Conservation (phyloP, 805 yeast species). For the Saccharomycopsis sp. region DNA sequence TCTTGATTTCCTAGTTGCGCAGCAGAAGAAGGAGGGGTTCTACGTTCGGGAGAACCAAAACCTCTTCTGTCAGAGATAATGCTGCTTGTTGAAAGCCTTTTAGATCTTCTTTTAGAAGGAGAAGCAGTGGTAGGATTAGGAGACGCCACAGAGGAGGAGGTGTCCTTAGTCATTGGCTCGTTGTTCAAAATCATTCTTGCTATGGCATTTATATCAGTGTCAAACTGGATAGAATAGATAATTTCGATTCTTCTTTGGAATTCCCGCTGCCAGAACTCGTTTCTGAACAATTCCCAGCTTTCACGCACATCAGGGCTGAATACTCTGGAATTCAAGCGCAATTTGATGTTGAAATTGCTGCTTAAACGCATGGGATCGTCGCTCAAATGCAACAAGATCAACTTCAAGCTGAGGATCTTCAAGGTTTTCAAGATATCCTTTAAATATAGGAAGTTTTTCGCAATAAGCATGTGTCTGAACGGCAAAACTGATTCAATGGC, state of each 20-base stretch:
- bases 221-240: slow-evolving; percentile 14
- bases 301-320: slow-evolving; percentile 81
- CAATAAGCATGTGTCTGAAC: slow-evolving; percentile 5
- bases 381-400: slow-evolving; percentile 13
- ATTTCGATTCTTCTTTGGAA: slow-evolving; percentile 47
- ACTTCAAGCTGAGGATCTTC: slow-evolving; percentile 13
- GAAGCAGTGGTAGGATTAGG: slow-evolving; percentile 2
- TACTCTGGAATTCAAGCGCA: slow-evolving; percentile 73
- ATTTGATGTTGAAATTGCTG: slow-evolving; percentile 33
- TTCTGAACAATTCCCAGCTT: slow-evolving; percentile 90
- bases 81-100: not conserved
- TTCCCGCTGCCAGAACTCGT: slow-evolving; percentile 89
- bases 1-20: not conserved
- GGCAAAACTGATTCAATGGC: slow-evolving; percentile 10
- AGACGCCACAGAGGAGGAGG: slow-evolving; percentile 1
- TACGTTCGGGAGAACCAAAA: not conserved
- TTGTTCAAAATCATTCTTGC: slow-evolving; percentile 18
- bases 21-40: slow-evolving; percentile 6
- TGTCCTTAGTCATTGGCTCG: slow-evolving; percentile 3
- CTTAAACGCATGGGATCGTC: slow-evolving; percentile 16
- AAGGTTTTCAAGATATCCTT: slow-evolving; percentile 8
- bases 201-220: slow-evolving; percentile 18
- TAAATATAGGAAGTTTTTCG: slow-evolving; percentile 13
- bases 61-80: not conserved
- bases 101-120: not conserved